Evolutionary conservation across 2,329 filamentous ascomycete genomes (phyloP), one percentile per base, ranked within the genome.

Genomic region (Botrytis deweyae): DNA sequence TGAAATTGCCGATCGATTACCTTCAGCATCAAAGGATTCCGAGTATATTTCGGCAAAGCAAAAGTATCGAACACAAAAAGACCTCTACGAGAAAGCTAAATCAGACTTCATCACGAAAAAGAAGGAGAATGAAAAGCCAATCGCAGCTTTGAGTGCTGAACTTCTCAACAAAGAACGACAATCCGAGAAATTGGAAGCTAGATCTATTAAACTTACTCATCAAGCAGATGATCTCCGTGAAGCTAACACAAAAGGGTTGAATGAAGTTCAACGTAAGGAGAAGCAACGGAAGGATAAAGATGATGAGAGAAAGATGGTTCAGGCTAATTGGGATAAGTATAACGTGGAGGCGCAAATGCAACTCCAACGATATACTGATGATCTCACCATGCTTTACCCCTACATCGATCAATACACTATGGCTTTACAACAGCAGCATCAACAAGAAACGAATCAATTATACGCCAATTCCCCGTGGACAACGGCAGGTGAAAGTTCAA

Each of bases 151-250:
- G 70, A 88, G 90, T 77, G 87, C 89, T 65, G 92, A 94, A 73
- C 87, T 91, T 78, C 46, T 84, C 85, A 33, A 86, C 87, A 76
- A 84, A 91, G 44, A 87, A 90, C 79, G 88, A 89, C 73, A 93
- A 81, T 88, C 88, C 68, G 93, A 93, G 83, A 92, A 92, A 83
- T 90, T 93, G 61, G 88, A 89, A 72, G 86, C 88, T 40, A 90
- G 92, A 69, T 91, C 93, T 78, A 86, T 87, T 80, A 93, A 93
- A 84, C 89, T 93, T 38, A 90, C 92, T 77, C 90, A 89, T 77
- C 92, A 94, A 81, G 87, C 92, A 77, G 89, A 90, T 73, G 90
- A 90, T 78, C 90, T 94, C 78, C 86, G 87, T 38, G 89, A 91
- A 77, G 91, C 91, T 77, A 90, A 90, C 78, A 86, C 89, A 3